Evolutionary conservation across 1,284 basidiomycete genomes (phyloP), one percentile per base, ranked within the genome.

Genomic region (Vanrija humicola): DNA sequence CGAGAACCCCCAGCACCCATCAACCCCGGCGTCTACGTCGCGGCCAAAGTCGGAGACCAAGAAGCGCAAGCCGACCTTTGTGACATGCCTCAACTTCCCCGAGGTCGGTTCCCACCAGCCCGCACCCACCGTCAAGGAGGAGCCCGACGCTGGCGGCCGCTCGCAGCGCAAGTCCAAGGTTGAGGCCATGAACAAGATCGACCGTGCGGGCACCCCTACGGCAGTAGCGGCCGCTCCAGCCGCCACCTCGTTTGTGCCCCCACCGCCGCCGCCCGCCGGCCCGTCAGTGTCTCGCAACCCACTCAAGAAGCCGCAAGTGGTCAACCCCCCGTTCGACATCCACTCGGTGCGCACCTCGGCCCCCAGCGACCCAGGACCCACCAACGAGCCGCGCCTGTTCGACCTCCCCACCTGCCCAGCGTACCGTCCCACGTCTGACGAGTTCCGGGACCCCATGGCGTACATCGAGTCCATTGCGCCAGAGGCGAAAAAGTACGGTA

Each of bases 401-500:
- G 90, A 84, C 6, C 81, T 98, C 48, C 82, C 87, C 59, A 90
- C 98, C 69, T 96, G 92, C 67, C 96, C 92, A 3, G 85, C 84
- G 52, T 98, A 87, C 74, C 87, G 87, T 73, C 96, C 96, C 14
- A 89, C 88, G 0, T 73, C 78, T 15, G 92, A 95, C 62, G 88
- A 99, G 76, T 99, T 95, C 77, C 84, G 83, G 65, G 91, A 98
- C 78, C 93, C 95, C n/a, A 88, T 98, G 86, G 83, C 84, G 50
- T 99, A 97, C 79, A 90, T 99, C 74, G 85, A 85, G 67, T 86
- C 85, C 54, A 89, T 96, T 66, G 84, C 88, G 8, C 82, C 86
- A 49, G 79, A 83, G 38, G 93, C 88, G 0, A 84, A 82, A 67
- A 78, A 83, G 46, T 92, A 85, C 71, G 96, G 96, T 29, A 94